phyloP scores from a whole-genome alignment of 495 filamentous ascomycete genomes.

The Hamigera avellanea region DNA sequence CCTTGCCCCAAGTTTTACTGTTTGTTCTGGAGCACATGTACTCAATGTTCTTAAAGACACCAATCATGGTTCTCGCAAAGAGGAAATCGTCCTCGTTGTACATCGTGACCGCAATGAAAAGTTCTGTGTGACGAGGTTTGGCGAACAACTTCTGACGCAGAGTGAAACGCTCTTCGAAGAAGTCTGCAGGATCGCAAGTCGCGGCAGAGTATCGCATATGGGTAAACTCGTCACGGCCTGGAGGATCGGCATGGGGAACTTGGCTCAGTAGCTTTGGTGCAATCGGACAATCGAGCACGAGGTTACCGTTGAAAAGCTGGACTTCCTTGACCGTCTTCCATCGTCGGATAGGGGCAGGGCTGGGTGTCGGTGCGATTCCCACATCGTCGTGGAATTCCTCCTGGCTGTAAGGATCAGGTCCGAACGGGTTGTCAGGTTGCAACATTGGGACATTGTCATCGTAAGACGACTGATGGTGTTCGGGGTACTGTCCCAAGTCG shows the following conservation, averaged over 20 bases:
- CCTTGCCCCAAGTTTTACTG: conserved; percentile 96
- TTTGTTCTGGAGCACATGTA: conserved; percentile 85
- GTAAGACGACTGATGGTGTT: conserved; percentile 35
- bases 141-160: conserved; percentile 90
- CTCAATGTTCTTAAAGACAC: conserved; percentile 97
- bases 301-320: conserved; percentile 88
- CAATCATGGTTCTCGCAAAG: conserved; percentile 92
- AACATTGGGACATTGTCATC: conserved; percentile 56
- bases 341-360: conserved; percentile 63
- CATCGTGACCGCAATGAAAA: conserved; percentile 98
- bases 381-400: conserved; percentile 34
- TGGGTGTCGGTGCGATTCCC: conserved; percentile 36
- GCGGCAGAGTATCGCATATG: conserved; percentile 98
- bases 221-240: conserved; percentile 92
- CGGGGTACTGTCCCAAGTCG: conserved; percentile 40
- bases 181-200: conserved; percentile 87
- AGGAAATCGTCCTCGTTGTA: conserved; percentile 98
- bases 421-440: conserved; percentile 42
- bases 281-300: conserved; percentile 95
- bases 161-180: conserved; percentile 81
- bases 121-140: conserved; percentile 84
- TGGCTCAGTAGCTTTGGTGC: conserved; percentile 79
- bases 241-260: conserved; percentile 66
- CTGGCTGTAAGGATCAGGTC: conserved; percentile 37
- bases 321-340: conserved; percentile 99